Conservation (phyloP, 179 eudicot species). For the Patellifolia procumbens region DNA sequence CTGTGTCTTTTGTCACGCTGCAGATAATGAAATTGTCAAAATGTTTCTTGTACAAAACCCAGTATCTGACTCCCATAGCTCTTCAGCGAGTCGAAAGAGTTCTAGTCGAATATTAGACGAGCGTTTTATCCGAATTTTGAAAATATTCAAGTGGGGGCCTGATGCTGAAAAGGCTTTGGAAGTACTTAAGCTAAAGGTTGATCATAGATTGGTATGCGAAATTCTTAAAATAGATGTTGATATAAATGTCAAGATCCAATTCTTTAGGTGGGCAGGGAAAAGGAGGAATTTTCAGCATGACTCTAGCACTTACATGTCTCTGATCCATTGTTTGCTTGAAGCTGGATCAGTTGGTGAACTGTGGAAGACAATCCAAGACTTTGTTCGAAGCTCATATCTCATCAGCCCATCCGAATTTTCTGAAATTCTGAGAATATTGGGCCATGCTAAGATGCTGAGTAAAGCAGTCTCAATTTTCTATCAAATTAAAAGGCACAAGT, state of each 20-base stretch:
- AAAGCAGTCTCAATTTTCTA: conserved; percentile 82
- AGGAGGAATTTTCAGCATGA: conserved; percentile 89
- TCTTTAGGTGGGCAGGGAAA: conserved; percentile 93
- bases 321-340: conserved; percentile 73
- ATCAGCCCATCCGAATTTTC: conserved; percentile 69
- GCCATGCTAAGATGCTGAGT: conserved; percentile 82
- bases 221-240: conserved; percentile 81
- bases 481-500: conserved; percentile 73
- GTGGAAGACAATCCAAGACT: conserved; percentile 86
- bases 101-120: conserved; percentile 67
- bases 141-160: conserved; percentile 96
- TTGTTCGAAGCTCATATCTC: conserved; percentile 57
- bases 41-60: conserved; percentile 68
- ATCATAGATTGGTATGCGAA: conserved; percentile 85
- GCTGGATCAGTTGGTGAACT: conserved; percentile 68
- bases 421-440: conserved; percentile 63
- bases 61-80: conserved; percentile 36
- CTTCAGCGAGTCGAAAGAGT: conserved; percentile 25
- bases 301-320: conserved; percentile 69
- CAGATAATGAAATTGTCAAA: conserved; percentile 81
- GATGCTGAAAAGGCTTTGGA: conserved; percentile 97
- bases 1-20: conserved; percentile 22
- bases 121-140: conserved; percentile 82
- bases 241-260: conserved; percentile 71
- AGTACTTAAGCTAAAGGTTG: conserved; percentile 81